Conservation (phyloP, 306 rosid genomes). For the Mucuna pruriens region DNA sequence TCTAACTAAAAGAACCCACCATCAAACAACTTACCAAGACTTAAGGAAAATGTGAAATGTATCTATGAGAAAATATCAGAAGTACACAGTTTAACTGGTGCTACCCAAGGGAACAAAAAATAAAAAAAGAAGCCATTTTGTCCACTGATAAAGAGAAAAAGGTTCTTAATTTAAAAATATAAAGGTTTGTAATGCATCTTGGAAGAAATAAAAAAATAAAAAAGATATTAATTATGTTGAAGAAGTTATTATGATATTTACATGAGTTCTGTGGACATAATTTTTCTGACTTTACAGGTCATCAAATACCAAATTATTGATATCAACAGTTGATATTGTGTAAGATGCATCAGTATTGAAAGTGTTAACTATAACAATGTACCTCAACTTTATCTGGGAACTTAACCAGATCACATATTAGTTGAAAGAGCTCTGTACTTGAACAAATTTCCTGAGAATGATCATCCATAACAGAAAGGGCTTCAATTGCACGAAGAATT, state of each 20-base stretch:
- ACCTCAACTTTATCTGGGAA: slow-evolving; percentile 93
- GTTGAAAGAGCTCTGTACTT: slow-evolving; percentile 67
- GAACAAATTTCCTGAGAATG: slow-evolving; percentile 80
- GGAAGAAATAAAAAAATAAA: neutral
- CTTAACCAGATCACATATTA: slow-evolving; percentile 63
- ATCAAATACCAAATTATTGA: slow-evolving; percentile 5
- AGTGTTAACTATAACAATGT: slow-evolving; percentile 34
- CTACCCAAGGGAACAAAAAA: slow-evolving; percentile 19
- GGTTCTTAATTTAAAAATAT: neutral
- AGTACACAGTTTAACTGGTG: slow-evolving; percentile 21
- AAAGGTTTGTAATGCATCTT: slow-evolving; percentile 6
- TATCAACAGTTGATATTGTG: slow-evolving; percentile 1
- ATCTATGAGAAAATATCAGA: neutral
- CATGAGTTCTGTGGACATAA: neutral
- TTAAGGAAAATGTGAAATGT: neutral
- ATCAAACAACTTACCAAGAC: too few relatives aligned
- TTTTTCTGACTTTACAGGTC: neutral
- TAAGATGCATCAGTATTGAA: slow-evolving; percentile 17
- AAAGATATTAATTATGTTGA: neutral
- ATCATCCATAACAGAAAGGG: slow-evolving; percentile 75
- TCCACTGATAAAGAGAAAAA: neutral
- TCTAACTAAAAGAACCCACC: too few relatives aligned
- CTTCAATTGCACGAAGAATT: slow-evolving; percentile 75
- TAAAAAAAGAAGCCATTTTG: neutral
- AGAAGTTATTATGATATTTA: slow-evolving; percentile 6